These are phyloP conservation scores for Euphorbia lathyris DNA, from an alignment of 345 rosid species.

Conservation along the genomic window DNA sequence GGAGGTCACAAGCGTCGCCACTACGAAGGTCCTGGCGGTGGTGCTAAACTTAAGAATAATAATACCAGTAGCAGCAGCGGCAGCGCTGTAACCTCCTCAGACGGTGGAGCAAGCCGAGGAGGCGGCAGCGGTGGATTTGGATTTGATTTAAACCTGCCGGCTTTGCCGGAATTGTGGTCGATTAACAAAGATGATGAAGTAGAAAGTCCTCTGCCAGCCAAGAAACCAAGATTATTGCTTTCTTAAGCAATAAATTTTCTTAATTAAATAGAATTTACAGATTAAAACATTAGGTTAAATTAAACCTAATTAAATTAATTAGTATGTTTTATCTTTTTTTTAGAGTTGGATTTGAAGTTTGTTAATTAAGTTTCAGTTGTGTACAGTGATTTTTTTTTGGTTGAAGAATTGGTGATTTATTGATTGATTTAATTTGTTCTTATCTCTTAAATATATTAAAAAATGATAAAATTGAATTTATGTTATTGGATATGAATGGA, in stretches of 20 bases:
- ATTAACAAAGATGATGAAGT: conserved; percentile 51
- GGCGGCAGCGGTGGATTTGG: conserved; percentile 42
- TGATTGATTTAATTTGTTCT: conserved; percentile 16
- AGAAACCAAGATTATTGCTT: conserved; percentile 51
- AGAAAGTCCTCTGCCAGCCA: conserved; percentile 59
- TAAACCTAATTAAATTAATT: background rate
- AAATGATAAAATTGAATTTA: background rate
- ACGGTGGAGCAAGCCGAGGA: conserved; percentile 30
- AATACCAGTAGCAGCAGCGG: background rate
- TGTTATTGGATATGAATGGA: conserved; percentile 2
- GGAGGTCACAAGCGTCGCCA: conserved; percentile 99
- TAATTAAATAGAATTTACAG: background rate
- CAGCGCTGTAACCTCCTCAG: conserved; percentile 10
- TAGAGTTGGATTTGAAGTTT: background rate
- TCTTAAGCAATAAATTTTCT: conserved; percentile 13
- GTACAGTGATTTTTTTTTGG: conserved; percentile 26
- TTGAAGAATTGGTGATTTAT: conserved; percentile 8
- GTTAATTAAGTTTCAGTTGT: conserved; percentile 17
- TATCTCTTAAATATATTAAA: background rate
- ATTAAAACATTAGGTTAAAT: background rate
- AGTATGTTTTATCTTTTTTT: background rate
- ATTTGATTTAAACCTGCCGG: conserved; percentile 84
- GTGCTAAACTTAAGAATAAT: background rate
- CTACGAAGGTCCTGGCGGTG: conserved; percentile 63
- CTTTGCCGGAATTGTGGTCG: conserved; percentile 51